Base-by-base conservation (phyloP, 2,329 filamentous ascomycete genomes). In the Talaromyces sp. region DNA sequence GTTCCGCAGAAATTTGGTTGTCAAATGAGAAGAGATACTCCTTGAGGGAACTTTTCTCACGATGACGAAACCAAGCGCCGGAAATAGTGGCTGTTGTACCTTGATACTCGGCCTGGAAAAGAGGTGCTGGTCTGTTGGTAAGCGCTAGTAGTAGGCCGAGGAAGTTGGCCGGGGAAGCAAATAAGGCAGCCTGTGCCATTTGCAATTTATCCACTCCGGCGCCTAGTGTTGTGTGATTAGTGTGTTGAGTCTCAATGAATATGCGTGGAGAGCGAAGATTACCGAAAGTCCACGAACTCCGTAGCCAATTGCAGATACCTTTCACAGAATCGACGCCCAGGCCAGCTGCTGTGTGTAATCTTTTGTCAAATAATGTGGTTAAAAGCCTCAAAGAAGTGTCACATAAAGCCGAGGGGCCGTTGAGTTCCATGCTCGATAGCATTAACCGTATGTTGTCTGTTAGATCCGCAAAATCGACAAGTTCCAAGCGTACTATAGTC, bases 221-320 rank as follows among this genome's bases (percentile, higher is more conserved):
- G 45, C 83, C 88, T 90, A 68, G 34, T n/a, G 40, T 61, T 47
- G 51, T 47, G 31, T 31, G 17, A 54, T 70, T 67, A 65, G 65
- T 67, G 54, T 61, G 45, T 58, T 31, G 58, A 61, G 61, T 6
- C 8, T 49, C 6, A 40, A 25, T 49, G 38, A 51, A 31, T 43
- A 29, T 36, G 5, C 22, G 4, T n/a, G 38, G n/a, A 34, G 15
- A 6, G 17, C 40, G 38, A 22, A 63, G 76, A 85, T 75, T 81
- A 94, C 91, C 88, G 69, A 93, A 90, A 69, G 88, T 88, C 93
- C 94, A 99, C 71, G 86, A 89, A 38, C 88, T 85, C 70, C 93
- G 88, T 1, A 95, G 76, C 95, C 95, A 99, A 70, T 88, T 85
- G 64, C 95, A 86, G 40, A 95, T 84, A 71, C 91, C 87, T 68